Conservation (phyloP, 2,329 filamentous ascomycete genomes). For the Trichoderma sp. region DNA sequence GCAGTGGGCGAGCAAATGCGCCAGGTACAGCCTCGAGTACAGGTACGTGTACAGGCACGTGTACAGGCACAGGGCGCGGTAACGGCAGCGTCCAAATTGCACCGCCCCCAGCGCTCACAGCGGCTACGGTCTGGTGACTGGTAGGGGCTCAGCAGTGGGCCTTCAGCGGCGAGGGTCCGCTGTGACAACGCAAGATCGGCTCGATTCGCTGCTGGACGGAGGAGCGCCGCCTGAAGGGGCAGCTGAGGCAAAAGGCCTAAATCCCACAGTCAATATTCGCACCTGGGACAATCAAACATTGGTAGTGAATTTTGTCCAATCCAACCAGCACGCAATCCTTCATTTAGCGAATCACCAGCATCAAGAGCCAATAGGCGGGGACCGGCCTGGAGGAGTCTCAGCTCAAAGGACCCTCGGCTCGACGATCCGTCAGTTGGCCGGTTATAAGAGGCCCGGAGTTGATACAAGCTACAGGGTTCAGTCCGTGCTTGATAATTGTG, state of each 20-base stretch:
- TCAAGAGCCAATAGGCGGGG: not conserved
- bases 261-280: not conserved
- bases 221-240: not conserved
- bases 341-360: not conserved
- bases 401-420: not conserved
- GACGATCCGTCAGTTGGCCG: not conserved
- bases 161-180: slow-evolving; percentile 8
- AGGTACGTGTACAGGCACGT: not conserved
- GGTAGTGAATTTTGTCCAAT: not conserved
- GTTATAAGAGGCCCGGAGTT: not conserved
- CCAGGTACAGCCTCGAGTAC: not conserved
- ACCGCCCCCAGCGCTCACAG: slow-evolving; percentile 4
- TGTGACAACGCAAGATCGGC: slow-evolving; percentile 10
- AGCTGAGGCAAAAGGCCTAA: slow-evolving; percentile 1
- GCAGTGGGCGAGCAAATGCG: not conserved
- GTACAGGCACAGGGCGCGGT: not conserved
- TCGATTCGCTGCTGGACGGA: not conserved
- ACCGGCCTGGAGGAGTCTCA: not conserved
- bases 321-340: slow-evolving; percentile 2
- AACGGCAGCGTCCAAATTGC: not conserved
- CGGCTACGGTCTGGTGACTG: slow-evolving; percentile 18
- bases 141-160: not conserved
- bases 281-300: not conserved
- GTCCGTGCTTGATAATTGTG: not conserved
- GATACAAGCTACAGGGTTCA: not conserved